These are phyloP conservation scores for Meyerozyma sp. DNA, from an alignment of 1,139 yeast genomes.

Conservation along the genomic window DNA sequence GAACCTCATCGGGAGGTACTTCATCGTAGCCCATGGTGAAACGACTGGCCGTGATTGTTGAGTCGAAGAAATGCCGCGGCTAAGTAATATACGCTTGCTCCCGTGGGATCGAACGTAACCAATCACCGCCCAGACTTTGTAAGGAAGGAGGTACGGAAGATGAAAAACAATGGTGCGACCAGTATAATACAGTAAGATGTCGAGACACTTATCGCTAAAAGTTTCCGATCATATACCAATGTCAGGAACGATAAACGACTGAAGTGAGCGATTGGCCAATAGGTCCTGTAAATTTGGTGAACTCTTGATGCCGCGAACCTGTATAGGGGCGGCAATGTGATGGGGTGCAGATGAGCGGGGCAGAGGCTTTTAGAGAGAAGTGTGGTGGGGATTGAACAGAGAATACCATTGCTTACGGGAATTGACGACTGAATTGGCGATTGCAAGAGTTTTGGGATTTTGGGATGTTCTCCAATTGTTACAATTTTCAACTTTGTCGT, in stretches of 20 bases:
- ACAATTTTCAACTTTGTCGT: too few species aligned
- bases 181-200: too few species aligned
- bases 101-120: not conserved
- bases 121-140: not conserved
- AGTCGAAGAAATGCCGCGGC: not conserved
- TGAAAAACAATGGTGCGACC: too few species aligned
- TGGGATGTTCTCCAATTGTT: too few species aligned
- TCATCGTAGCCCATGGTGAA: slow-evolving; percentile 8
- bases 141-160: too few species aligned
- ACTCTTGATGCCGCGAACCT: not conserved
- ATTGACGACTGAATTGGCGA: too few species aligned
- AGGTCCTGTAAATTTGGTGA: not conserved
- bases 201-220: too few species aligned
- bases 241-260: not conserved
- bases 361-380: not conserved
- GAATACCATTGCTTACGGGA: too few species aligned
- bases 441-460: too few species aligned
- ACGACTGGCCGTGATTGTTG: not conserved
- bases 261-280: not conserved
- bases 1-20: slow-evolving; percentile 10
- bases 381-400: too few species aligned
- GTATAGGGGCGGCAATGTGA: not conserved
- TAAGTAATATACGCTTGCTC: too few species aligned
- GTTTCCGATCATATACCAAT: not conserved
- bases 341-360: not conserved